Percentiles rank a stretch among this genome's conserved stretches.
Evolutionary conservation across 2,329 filamentous ascomycete species (phyloP).

Genomic region (Hypoxylon sp.): DNA sequence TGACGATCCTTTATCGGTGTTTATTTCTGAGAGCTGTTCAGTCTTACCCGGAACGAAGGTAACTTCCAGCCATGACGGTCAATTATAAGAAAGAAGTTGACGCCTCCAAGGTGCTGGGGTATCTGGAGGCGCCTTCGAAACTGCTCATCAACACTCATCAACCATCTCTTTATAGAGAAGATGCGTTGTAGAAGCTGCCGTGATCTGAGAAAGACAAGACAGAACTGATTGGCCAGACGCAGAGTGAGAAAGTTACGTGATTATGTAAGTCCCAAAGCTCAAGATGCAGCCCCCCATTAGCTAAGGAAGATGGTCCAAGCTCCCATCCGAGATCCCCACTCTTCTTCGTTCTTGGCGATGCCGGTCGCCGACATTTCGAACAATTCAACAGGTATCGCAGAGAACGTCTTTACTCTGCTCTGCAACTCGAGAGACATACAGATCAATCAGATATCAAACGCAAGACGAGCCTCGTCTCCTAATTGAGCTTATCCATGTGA

Average conservation of each 20-base stretch:
- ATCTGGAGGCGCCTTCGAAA: too few species aligned
- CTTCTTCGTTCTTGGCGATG: background rate
- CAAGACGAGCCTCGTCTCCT: constrained; percentile 3
- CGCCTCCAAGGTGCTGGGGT: too few species aligned
- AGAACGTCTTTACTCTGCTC: constrained; percentile 8
- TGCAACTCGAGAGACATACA: background rate
- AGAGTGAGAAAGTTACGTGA: background rate
- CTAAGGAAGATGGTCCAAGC: constrained; percentile 25
- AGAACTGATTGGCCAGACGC: too few species aligned
- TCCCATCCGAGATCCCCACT: constrained; percentile 14
- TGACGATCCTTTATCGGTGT: background rate
- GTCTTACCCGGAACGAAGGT: too few species aligned
- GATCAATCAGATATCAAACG: constrained; percentile 1
- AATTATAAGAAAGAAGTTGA: too few species aligned
- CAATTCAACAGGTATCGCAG: constrained; percentile 5
- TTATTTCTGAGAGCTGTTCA: too few species aligned
- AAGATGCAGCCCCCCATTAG: constrained; percentile 6
- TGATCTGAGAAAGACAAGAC: too few species aligned
- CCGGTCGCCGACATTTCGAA: constrained; percentile 1
- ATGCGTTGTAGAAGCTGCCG: too few species aligned
- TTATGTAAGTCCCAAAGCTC: constrained; percentile 10
- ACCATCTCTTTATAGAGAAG: too few species aligned
- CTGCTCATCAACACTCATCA: too few species aligned
- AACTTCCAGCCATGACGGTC: too few species aligned
- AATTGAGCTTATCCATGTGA: background rate